Evolutionary conservation across 352 stramenopile genomes (phyloP), one percentile per base, ranked within the genome.

Genomic region (Pythium volutum): DNA sequence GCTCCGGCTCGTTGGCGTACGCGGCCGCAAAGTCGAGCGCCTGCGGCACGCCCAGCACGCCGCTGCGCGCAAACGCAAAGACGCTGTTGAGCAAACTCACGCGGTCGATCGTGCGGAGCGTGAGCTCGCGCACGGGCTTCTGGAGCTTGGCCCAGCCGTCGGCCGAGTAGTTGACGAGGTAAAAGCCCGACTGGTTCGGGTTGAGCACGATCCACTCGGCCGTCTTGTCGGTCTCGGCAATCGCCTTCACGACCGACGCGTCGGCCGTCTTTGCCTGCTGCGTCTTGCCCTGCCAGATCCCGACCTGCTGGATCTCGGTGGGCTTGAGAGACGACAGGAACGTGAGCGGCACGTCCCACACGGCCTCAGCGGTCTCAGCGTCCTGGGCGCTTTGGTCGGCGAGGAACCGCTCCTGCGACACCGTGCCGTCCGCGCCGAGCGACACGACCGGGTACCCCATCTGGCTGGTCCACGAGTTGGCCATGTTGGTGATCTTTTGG

Each of bases 161-260:
- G 6, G 79, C 69, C 6, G 88, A 85, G 69, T 97, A 97, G 53
- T 96, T 94, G n/a, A 98, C 93, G 20, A 97, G 76, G 75, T 98
- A 97, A 36, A 96, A 97, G 29, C 96, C 90, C 57, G 97, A 80
- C 64, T 98, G 96, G 59, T 88, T 87, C 16, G 88, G 88, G 79
- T 99, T 99, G 14, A 98, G 76, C 74, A 98, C 98, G 55, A 99
- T 81, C 91, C 91, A 99, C 22, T 51, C 83, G 68, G 45, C 89
- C 86, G 74, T 69, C 18, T 57, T 62, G 11, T 29, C 45, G 16
- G 38, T 14, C 14, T 62, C 39, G 0, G 48, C 22, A 12, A 97
- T 62, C 34, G 76, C 76, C 22, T 83, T 64, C 22, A 79, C 66
- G 69, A 98, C 92, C 14, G 94, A 79, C n/a, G 87, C 78, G 42